Evolutionary conservation across 306 rosid genomes (phyloP).

Genomic region (Glycine latifolia): DNA sequence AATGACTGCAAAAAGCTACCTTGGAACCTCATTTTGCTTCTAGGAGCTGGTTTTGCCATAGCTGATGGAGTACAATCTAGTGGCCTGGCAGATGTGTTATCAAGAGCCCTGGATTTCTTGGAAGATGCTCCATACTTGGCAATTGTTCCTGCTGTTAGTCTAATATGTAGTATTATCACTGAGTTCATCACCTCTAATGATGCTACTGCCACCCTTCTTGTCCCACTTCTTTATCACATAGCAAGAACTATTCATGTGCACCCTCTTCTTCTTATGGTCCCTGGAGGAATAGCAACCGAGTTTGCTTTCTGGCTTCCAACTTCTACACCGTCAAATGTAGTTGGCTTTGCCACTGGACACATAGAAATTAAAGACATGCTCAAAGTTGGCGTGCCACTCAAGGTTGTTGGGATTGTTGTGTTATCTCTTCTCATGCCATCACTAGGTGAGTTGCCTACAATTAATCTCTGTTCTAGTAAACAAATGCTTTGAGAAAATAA

Average conservation of each 20-base stretch:
- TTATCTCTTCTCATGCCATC: slow-evolving; percentile 81
- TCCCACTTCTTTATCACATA: slow-evolving; percentile 72
- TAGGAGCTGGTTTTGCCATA: slow-evolving; percentile 92
- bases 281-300: slow-evolving; percentile 83
- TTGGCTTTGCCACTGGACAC: slow-evolving; percentile 81
- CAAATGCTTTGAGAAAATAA: not conserved
- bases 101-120: slow-evolving; percentile 65
- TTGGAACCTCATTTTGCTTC: slow-evolving; percentile 79
- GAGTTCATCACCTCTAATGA: slow-evolving; percentile 86
- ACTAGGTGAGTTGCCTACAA: slow-evolving; percentile 59
- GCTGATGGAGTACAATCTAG: slow-evolving; percentile 86
- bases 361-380: slow-evolving; percentile 79
- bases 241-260: slow-evolving; percentile 72
- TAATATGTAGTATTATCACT: slow-evolving; percentile 72
- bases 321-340: slow-evolving; percentile 81
- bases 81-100: slow-evolving; percentile 74
- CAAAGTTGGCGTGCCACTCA: slow-evolving; percentile 76
- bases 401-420: slow-evolving; percentile 65
- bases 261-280: slow-evolving; percentile 83
- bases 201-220: slow-evolving; percentile 80
- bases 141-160: slow-evolving; percentile 73
- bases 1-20: slow-evolving; percentile 90
- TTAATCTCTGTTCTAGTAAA: not conserved
- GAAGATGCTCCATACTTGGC: slow-evolving; percentile 70
- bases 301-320: slow-evolving; percentile 85